phyloP scores from a whole-genome alignment of 805 yeast genomes.

The Torulaspora indica region DNA sequence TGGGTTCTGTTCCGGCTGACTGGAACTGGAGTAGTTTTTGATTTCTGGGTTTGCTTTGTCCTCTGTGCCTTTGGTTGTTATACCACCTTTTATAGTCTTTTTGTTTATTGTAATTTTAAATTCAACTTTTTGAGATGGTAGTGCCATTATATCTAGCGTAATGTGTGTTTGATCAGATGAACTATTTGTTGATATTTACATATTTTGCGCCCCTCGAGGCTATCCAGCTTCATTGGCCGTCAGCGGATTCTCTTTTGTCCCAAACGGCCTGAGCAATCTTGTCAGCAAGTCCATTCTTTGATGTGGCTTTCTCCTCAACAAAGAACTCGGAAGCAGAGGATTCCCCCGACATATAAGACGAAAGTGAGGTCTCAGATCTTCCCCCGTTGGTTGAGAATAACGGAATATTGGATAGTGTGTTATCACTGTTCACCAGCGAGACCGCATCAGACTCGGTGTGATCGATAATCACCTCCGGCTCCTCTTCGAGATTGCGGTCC shows the following conservation, averaged over 20 bases:
- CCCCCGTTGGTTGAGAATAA: conserved; percentile 37
- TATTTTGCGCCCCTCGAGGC: neutral
- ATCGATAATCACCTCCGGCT: conserved; percentile 22
- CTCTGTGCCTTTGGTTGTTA: neutral
- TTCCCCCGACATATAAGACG: conserved; percentile 22
- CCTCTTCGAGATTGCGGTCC: conserved; percentile 8
- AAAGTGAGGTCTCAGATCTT: conserved; percentile 29
- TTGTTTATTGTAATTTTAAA: conserved; percentile 6
- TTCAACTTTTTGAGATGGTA: neutral
- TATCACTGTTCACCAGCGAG: conserved; percentile 35
- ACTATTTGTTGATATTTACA: conserved; percentile 2
- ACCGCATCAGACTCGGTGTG: conserved; percentile 48
- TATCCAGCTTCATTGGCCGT: neutral
- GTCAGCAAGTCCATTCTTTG: conserved; percentile 14
- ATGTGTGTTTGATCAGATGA: neutral
- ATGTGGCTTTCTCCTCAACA: conserved; percentile 11
- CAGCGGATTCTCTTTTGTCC: conserved; percentile 19
- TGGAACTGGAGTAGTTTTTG: conserved; percentile 77
- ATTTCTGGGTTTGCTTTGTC: conserved; percentile 1
- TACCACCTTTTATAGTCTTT: conserved; percentile 1
- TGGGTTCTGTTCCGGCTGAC: conserved; percentile 60
- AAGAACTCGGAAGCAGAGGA: conserved; percentile 28
- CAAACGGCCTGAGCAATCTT: conserved; percentile 30
- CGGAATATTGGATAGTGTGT: conserved; percentile 39
- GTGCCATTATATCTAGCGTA: too few species aligned